These are phyloP conservation scores for Fagus sylvatica DNA, from an alignment of 306 rosid species.

Conservation along the genomic window DNA sequence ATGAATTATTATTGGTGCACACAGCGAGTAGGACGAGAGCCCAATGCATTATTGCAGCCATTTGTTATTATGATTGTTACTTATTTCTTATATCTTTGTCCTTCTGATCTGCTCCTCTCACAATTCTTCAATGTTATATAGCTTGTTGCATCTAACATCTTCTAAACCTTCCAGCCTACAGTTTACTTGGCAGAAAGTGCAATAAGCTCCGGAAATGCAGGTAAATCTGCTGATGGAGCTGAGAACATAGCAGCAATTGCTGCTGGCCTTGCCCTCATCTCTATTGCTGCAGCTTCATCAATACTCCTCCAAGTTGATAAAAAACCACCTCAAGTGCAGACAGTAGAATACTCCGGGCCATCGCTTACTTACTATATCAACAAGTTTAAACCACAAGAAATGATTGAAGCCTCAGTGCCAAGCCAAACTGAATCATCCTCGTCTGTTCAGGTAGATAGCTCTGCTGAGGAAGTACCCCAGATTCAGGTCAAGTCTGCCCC, in stretches of 20 bases:
- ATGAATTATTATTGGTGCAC: too few species aligned
- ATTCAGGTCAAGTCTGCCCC: slow-evolving; percentile 36
- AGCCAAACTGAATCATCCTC: slow-evolving; percentile 39
- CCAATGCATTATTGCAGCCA: background rate
- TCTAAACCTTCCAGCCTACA: slow-evolving; percentile 61
- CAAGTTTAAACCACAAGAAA: slow-evolving; percentile 66
- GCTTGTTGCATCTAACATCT: background rate
- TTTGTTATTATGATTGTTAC: too few species aligned
- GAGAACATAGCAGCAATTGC: slow-evolving; percentile 69
- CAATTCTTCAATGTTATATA: background rate
- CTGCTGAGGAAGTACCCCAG: slow-evolving; percentile 31
- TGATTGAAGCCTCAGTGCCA: slow-evolving; percentile 44
- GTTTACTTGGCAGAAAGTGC: slow-evolving; percentile 89
- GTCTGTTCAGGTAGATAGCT: slow-evolving; percentile 28
- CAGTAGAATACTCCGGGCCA: slow-evolving; percentile 70
- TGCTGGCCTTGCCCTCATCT: slow-evolving; percentile 62
- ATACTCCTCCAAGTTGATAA: slow-evolving; percentile 80
- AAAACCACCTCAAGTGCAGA: slow-evolving; percentile 57
- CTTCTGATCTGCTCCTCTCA: background rate
- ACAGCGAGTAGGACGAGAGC: background rate
- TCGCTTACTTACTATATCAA: slow-evolving; percentile 75
- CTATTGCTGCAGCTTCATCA: slow-evolving; percentile 69
- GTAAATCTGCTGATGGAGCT: slow-evolving; percentile 73
- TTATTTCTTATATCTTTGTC: background rate
- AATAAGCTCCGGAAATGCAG: slow-evolving; percentile 84